Base-by-base conservation (phyloP, 352 stramenopile species). In the Thraustochytrium sp. region DNA sequence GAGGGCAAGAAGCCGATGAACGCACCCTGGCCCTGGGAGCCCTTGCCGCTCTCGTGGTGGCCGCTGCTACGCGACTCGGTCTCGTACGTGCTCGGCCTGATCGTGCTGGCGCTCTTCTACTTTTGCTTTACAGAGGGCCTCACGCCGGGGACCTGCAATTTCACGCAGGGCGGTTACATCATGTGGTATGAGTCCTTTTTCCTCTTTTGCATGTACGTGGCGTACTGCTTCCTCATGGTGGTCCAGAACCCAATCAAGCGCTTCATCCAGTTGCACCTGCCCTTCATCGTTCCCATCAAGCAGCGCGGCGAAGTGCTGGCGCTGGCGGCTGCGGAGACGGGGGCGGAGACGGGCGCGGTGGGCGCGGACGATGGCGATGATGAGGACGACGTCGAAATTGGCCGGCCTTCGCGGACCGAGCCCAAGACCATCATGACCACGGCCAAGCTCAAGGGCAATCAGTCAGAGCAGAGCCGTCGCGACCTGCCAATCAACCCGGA, bases 41-140 rank as follows among this genome's bases (percentile, higher is more conserved):
- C 54, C 3, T 85, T 94, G 18, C 74, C 64, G 4, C 86, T 94
- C 42, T 93, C 89, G 0, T 93, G 90, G 90, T 93, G 90, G 90
- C 90, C 90, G 18, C 77, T 94, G 34, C 90, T 91, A 75, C 85
- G 91, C 29, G 91, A 94, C 84, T 89, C 86, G 46, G 31, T 80
- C 26, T 93, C 89, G 80, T 94, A 94, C 76, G 83, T 86, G 1
- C 40, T 91, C 40, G 85, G 86, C 29, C 82, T 94, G 4, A 31
- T 87, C 2, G 86, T 90, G 18, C 83, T 94, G 26, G 85, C 62
- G 23, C 2, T 75, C 36, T 75, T 75, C 29, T 75, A 75, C 37
- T 75, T 75, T 75, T 75, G 62, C 59, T 72, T 46, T 31, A 34
- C 34, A 18, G 40, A 72, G 26, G 59, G 59, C 3, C 40, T 75